Conservation (phyloP, 1,139 yeast genomes). For the Saccharomyces hybrid region DNA sequence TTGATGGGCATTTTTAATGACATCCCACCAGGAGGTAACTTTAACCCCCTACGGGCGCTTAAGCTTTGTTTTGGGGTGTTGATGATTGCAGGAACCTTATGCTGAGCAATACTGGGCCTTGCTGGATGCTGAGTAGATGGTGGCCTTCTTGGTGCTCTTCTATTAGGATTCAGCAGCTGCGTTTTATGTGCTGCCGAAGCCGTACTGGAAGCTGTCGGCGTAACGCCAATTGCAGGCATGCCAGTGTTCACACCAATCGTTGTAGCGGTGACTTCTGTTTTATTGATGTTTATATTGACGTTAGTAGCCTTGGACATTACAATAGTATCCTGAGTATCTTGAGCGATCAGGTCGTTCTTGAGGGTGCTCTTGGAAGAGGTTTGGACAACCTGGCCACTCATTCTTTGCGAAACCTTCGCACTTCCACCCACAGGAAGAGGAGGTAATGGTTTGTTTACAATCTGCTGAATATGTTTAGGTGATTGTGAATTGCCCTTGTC, state of each 20-base stretch:
- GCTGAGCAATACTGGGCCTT: constrained; percentile 4
- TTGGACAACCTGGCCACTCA: constrained; percentile 3
- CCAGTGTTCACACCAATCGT: neutral
- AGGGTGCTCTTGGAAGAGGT: constrained; percentile 4
- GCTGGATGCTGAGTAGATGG: constrained; percentile 6
- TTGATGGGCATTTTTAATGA: constrained; percentile 22
- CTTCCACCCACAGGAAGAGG: constrained; percentile 20
- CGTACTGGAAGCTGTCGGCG: constrained; percentile 3
- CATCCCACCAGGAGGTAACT: constrained; percentile 32
- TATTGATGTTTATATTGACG: neutral
- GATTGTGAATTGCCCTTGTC: constrained; percentile 7
- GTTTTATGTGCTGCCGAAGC: constrained; percentile 3
- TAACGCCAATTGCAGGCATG: neutral
- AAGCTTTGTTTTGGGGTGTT: constrained; percentile 22
- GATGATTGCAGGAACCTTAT: constrained; percentile 2
- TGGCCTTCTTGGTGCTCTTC: constrained; percentile 25
- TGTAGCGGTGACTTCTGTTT: neutral
- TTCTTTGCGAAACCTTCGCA: neutral
- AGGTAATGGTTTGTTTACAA: constrained; percentile 29
- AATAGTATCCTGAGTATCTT: neutral
- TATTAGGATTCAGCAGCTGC: constrained; percentile 18
- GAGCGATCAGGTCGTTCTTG: neutral
- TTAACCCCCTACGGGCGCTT: constrained; percentile 33
- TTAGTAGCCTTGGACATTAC: too few relatives aligned
- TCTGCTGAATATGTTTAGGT: constrained; percentile 20